Base-by-base conservation (phyloP, 1,284 basidiomycete species). In the Austroboletus rostrupii region DNA sequence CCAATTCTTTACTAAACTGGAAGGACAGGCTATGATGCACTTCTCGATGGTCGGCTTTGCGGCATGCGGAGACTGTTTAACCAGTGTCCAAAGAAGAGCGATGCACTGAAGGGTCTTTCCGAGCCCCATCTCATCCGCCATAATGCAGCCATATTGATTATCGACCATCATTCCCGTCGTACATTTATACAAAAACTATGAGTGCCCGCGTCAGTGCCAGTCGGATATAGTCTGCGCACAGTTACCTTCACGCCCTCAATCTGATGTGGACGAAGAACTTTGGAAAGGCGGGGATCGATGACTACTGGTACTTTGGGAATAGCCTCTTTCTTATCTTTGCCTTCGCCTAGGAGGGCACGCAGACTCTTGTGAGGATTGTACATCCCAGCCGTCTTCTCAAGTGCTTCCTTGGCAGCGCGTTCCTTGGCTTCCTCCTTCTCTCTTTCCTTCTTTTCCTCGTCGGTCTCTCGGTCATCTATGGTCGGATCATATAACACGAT, bases 81-180 rank as follows among this genome's bases (percentile, higher is more conserved):
- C 73, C n/a, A 99, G 70, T 0, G 96, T 98, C 92, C 94, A 99
- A 60, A 99, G 73, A 21, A 99, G 80, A 1, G 96, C 80, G 55
- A 99, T 99, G 64, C 97, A 99, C 67, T 99, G 96, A 8, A 99
- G 76, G 5, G 95, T 97, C 72, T 96, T 96, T 23, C 92, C 91
- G 20, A 96, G 81, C 64, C 97, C 96, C 96, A 99, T 99, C 71
- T 97, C 96, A 66, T 99, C 96, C 0, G 97, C 96, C 90, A 99
- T 95, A 65, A 99, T 99, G 62, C 93, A 97, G 0, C 96, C 96
- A 61, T 93, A 93, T 50, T 96, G 93, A 58, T 92, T 90, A 46
- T 93, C 85, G 23, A 89, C 90, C 45, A 95, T 72, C 83, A 97
- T 89, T 2, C 95, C 97, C 0, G 92, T 97, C 9, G 94, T 87